Conservation (phyloP, 192 early-diverging fungal species). For the Coemansia sp. region DNA sequence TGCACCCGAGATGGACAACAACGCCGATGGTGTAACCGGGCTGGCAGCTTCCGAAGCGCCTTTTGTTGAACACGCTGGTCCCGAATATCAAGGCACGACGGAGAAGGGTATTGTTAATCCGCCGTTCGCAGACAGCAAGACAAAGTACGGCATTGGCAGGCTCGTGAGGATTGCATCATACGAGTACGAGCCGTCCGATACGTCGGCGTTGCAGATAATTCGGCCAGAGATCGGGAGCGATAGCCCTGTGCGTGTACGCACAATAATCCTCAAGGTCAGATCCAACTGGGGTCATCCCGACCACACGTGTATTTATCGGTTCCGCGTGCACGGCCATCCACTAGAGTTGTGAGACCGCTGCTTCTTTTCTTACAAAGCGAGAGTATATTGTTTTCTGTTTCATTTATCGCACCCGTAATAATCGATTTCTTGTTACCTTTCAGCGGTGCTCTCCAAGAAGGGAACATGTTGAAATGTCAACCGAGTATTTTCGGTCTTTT, state of each 20-base stretch:
- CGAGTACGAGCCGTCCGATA: slow-evolving; percentile 55
- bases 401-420: neutral
- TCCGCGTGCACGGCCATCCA: slow-evolving; percentile 65
- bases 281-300: slow-evolving; percentile 72
- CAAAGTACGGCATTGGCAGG: slow-evolving; percentile 20
- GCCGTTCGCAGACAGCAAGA: slow-evolving; percentile 24
- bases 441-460: neutral
- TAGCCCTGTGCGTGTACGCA: slow-evolving; percentile 45
- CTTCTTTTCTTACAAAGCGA: neutral
- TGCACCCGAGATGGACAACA: neutral
- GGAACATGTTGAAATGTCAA: too few relatives aligned
- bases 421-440: neutral
- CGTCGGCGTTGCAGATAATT: slow-evolving; percentile 50
- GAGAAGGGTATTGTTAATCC: slow-evolving; percentile 21
- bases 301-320: slow-evolving; percentile 74
- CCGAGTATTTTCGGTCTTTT: too few relatives aligned
- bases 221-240: slow-evolving; percentile 14
- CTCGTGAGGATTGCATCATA: slow-evolving; percentile 30
- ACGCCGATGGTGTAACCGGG: neutral
- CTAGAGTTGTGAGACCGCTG: slow-evolving; percentile 9
- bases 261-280: slow-evolving; percentile 59
- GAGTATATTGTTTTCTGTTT: slow-evolving; percentile 6
- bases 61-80: neutral
- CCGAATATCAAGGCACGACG: neutral
- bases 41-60: neutral